Base-by-base conservation (phyloP, 257 asterid genomes). In the Osmanthus fragrans region DNA sequence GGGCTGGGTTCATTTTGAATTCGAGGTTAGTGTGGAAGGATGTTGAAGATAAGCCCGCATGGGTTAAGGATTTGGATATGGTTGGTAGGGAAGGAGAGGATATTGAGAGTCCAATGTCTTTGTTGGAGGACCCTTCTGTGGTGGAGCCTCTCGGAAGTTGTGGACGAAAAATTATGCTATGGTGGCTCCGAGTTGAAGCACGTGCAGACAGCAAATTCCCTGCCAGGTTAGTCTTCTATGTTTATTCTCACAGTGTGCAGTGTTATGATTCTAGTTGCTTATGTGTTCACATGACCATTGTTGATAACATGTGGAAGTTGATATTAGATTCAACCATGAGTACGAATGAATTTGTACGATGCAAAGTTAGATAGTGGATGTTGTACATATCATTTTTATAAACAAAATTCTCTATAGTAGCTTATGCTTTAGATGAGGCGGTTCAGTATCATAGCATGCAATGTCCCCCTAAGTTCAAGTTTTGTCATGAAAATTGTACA, bases 101-200 rank as follows among this genome's bases (percentile, higher is more conserved):
- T 78, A 76, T 92, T 30, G 95, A 89, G 82, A 90, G 85, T 78
- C 97, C 99, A 2, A 69, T 96, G 36, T 80, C 89, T 19, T 89
- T 96, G 83, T 76, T 96, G 73, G 92, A 84, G 87, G 96, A 92
- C 75, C 80, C 83, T 72, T 87, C 97, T 27, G 85, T 86, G 18
- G 96, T 93, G 74, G 97, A 93, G 82, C 99, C 99, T 82, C 98
- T 96, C 34, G 97, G 99, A 77, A 90, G 88, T 77, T 93, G 98
- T 54, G 99, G 99, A 34, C 94, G 91, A 37, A 96, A 89, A 84
- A 83, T 96, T 65, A 77, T 92, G 94, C 81, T 93, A 68, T 96
- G 98, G 98, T 93, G 98, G 99, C 92, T 96, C 73, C 98, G 99
- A 40, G 98, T 96, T 64, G 99, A 96, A 87, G 98, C 99, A 10